Conservation (phyloP, 2,329 filamentous ascomycete species). For the Neonectria hederae region DNA sequence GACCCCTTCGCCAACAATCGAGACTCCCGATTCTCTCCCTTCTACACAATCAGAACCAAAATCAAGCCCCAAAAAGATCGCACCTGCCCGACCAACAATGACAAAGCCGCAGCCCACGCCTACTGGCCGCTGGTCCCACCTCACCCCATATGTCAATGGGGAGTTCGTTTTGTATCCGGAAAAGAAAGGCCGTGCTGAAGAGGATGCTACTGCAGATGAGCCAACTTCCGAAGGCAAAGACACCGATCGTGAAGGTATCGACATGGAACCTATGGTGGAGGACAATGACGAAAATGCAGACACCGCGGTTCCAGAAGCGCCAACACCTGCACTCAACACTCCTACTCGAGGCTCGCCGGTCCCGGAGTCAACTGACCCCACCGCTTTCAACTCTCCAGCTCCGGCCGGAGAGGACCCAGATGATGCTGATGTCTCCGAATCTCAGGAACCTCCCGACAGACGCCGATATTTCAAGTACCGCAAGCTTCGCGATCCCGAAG, state of each 20-base stretch:
- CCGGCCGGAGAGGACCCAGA: constrained; percentile 50
- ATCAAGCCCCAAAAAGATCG: constrained; percentile 33
- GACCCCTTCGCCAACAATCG: constrained; percentile 27
- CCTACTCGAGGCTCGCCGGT: constrained; percentile 52
- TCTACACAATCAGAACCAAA: constrained; percentile 35
- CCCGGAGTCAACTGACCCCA: constrained; percentile 51
- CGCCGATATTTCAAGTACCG: constrained; percentile 55
- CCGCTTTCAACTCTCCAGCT: constrained; percentile 51
- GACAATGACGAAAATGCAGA: constrained; percentile 47
- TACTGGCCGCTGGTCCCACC: constrained; percentile 48
- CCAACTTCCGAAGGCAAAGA: constrained; percentile 46
- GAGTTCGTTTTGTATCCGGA: constrained; percentile 54
- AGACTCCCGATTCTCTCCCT: constrained; percentile 31
- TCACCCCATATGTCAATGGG: constrained; percentile 53
- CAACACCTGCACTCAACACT: constrained; percentile 51
- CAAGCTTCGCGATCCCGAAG: constrained; percentile 60
- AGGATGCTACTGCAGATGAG: constrained; percentile 46
- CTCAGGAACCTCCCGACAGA: constrained; percentile 45
- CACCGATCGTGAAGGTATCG: constrained; percentile 40
- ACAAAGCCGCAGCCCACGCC: constrained; percentile 44
- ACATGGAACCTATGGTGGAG: constrained; percentile 46
- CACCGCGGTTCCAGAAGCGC: constrained; percentile 43
- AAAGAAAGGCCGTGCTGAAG: constrained; percentile 46
- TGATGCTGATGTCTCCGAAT: constrained; percentile 49
- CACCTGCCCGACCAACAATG: constrained; percentile 21